A percentile compares a stretch with the other conserved stretches of the same genome.
phyloP scores from a whole-genome alignment of 2,329 filamentous ascomycete genomes.

The Biscogniauxia marginata region DNA sequence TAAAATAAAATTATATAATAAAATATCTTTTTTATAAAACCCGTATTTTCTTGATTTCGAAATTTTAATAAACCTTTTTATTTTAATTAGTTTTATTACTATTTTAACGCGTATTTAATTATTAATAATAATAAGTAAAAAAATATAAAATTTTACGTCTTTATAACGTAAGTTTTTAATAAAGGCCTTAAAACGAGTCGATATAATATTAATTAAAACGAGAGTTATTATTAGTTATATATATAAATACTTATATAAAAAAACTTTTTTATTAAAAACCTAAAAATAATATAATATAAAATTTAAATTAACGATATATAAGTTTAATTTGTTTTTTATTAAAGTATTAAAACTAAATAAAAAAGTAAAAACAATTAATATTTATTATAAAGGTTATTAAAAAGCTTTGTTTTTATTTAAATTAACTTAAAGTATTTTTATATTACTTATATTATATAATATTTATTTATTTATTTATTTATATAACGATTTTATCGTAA shows the following conservation, averaged over 20 bases:
- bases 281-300: conserved; percentile 21
- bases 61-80: conserved; percentile 21
- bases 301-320: conserved; percentile 24
- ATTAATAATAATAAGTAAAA: conserved; percentile 17
- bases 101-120: conserved; percentile 18
- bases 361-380: conserved; percentile 10
- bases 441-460: conserved; percentile 21
- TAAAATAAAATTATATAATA: conserved; percentile 18
- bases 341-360: conserved; percentile 19
- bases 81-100: conserved; percentile 24
- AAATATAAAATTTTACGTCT: conserved; percentile 28
- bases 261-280: conserved; percentile 22
- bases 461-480: conserved; percentile 15
- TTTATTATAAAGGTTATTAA: conserved; percentile 10
- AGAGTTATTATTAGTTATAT: conserved; percentile 21
- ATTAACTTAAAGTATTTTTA: conserved; percentile 6
- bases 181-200: conserved; percentile 23
- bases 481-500: conserved; percentile 7
- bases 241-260: conserved; percentile 24
- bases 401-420: conserved; percentile 7
- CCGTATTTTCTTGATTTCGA: conserved; percentile 25
- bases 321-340: conserved; percentile 21
- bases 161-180: conserved; percentile 24
- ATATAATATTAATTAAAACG: conserved; percentile 22
- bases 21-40: conserved; percentile 23